Base-by-base conservation (phyloP, 352 stramenopile species). In the Synura sp. region DNA sequence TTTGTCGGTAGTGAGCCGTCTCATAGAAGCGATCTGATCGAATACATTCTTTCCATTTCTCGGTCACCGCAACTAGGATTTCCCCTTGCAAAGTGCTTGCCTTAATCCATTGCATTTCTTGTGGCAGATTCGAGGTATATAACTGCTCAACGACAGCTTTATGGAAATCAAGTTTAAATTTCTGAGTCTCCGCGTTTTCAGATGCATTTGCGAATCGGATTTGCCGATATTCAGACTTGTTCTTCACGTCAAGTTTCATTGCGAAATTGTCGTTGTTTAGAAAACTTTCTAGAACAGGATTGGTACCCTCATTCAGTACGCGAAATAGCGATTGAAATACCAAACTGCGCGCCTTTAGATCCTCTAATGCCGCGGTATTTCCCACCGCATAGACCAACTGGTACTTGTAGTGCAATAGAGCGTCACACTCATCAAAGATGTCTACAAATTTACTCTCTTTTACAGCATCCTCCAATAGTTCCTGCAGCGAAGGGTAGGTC, bases 341-440 rank as follows among this genome's bases (percentile, higher is more conserved):
- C n/a, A n/a, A n/a, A 31, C 86, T 75, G 12, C 83, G 60, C 0
- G 88, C 87, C 41, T 77, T 82, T 29, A 84, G 84, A 4, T 95
- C 86, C 1, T 75, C 74, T 5, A 81, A 79, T 1, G 86, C 80
- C 0, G 42, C 79, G n/a, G n/a, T n/a, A n/a, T n/a, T n/a, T 0
- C 90, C 90, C 2, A 93, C 85, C 0, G 90, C 88, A 77, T 96
- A 95, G 36, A 96, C 85, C 14, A 95, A 86, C 49, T 95, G 90
- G 71, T 93, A 95, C 12, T 86, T 86, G 82, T 94, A 87, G 27
- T 91, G 86, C 0, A 96, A 84, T 12, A 95, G 69, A 5, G 91
- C 91, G 81, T 95, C 90, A 42, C 84, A 87, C 49, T 96, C 89
- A 83, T 95, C 91, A 22, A 95, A 82, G 5, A 96, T 84, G 71